Evolutionary conservation across 1,284 basidiomycete genomes (phyloP).

Genomic region (Microbotryum saponariae): DNA sequence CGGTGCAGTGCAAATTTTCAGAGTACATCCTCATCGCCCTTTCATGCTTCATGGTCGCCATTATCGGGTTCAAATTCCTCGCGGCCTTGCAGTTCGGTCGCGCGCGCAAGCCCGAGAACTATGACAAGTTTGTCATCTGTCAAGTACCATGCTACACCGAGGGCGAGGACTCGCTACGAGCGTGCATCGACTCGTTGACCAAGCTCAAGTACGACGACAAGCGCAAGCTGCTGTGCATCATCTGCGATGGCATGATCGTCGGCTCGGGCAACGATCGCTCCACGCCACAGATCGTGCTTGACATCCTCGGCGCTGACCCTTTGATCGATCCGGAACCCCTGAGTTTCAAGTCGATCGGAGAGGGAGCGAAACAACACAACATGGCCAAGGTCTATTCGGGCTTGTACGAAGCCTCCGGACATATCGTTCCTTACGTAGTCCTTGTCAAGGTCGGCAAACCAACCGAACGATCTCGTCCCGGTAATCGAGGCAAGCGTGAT

Average conservation of each 20-base stretch:
- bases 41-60: constrained; percentile 84
- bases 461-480: constrained; percentile 81
- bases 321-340: constrained; percentile 90
- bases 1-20: constrained; percentile 82
- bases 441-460: constrained; percentile 97
- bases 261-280: constrained; percentile 57
- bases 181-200: constrained; percentile 89
- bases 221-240: constrained; percentile 84
- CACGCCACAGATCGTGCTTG: constrained; percentile 71
- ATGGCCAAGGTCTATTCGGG: constrained; percentile 98
- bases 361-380: constrained; percentile 92
- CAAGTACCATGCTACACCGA: constrained; percentile 55
- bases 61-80: constrained; percentile 97
- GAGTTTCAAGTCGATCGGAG: constrained; percentile 85
- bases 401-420: constrained; percentile 84
- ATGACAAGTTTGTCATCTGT: constrained; percentile 98
- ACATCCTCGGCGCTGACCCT: constrained; percentile 90
- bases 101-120: constrained; percentile 80
- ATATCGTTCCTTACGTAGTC: constrained; percentile 73
- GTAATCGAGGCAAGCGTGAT: constrained; percentile 93
- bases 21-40: constrained; percentile 84
- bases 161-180: constrained; percentile 74
- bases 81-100: constrained; percentile 83
- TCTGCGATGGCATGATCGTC: constrained; percentile 98
- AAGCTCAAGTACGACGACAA: constrained; percentile 97